phyloP scores from a whole-genome alignment of 805 yeast species.

The Pichia cephalocereana region DNA sequence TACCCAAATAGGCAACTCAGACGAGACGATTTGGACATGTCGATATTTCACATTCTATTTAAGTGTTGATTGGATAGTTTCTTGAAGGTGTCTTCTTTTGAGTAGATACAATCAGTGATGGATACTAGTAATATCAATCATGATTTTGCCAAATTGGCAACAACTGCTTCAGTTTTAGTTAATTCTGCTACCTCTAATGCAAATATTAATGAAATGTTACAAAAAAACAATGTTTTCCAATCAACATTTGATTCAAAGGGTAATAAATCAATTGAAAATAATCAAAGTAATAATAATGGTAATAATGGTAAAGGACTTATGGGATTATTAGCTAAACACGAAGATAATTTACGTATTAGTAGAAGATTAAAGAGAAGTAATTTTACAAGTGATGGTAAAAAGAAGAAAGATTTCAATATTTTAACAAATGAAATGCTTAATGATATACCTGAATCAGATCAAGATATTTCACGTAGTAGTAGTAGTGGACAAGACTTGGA shows the following conservation, averaged over 20 bases:
- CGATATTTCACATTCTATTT: too few species aligned
- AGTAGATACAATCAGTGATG: neutral
- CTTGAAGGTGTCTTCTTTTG: too few species aligned
- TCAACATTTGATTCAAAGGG: constrained; percentile 5
- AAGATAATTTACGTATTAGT: constrained; percentile 2
- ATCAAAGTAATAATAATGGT: constrained; percentile 8
- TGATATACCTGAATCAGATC: constrained; percentile 36
- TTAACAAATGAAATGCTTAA: constrained; percentile 55
- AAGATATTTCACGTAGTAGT: neutral
- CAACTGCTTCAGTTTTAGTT: constrained; percentile 48
- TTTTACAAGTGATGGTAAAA: constrained; percentile 4
- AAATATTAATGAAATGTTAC: constrained; percentile 6
- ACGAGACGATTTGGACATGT: too few species aligned
- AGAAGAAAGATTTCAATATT: constrained; percentile 35
- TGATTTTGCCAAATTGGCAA: constrained; percentile 37
- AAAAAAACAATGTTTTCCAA: constrained; percentile 1
- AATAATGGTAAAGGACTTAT: constrained; percentile 1
- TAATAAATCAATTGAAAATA: constrained; percentile 5
- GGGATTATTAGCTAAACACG: constrained; percentile 7
- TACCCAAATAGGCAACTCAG: too few species aligned
- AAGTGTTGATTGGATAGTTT: too few species aligned
- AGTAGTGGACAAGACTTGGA: neutral
- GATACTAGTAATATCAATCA: neutral
- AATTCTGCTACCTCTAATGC: constrained; percentile 17
- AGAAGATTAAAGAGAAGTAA: constrained; percentile 1